A percentile compares a stretch with the other conserved stretches of the same genome.
Conservation (phyloP, 2,329 filamentous ascomycete genomes). For the Penicillium sp. region DNA sequence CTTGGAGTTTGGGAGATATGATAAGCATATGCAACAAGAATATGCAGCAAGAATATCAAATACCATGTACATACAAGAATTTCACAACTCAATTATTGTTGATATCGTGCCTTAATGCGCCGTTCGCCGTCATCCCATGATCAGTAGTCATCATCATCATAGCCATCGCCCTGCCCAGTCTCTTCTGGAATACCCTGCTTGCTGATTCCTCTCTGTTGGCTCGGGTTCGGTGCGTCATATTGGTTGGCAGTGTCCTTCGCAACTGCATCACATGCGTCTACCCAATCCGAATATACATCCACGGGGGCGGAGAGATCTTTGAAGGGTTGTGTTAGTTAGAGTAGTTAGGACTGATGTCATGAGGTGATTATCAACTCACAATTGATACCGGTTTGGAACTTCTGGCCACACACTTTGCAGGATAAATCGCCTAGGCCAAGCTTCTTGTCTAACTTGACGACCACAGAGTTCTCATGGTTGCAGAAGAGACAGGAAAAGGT, state of each 20-base stretch:
- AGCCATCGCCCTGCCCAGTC: slow-evolving; percentile 20
- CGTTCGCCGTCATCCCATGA: slow-evolving; percentile 19
- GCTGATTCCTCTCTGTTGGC: slow-evolving; percentile 20
- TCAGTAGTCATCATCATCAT: slow-evolving; percentile 39
- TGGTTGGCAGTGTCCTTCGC: slow-evolving; percentile 59
- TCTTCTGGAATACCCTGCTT: slow-evolving; percentile 21
- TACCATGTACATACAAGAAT: slow-evolving; percentile 12
- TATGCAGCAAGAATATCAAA: slow-evolving; percentile 1
- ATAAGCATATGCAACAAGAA: slow-evolving; percentile 4
- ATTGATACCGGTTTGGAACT: slow-evolving; percentile 89
- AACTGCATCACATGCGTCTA: slow-evolving; percentile 83
- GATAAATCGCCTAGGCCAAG: slow-evolving; percentile 77
- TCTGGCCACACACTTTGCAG: slow-evolving; percentile 92
- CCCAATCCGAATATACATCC: slow-evolving; percentile 97
- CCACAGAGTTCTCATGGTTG: slow-evolving; percentile 92
- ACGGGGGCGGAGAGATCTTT: slow-evolving; percentile 84
- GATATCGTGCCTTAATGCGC: slow-evolving; percentile 22
- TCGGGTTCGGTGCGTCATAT: slow-evolving; percentile 28
- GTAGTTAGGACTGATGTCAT: not conserved
- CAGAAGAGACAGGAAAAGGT: slow-evolving; percentile 98
- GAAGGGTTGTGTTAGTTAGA: not conserved
- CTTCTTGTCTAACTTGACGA: slow-evolving; percentile 93
- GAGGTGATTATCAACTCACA: slow-evolving; percentile 57
- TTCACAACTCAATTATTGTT: slow-evolving; percentile 13
- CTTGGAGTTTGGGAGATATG: slow-evolving; percentile 2